phyloP scores from a whole-genome alignment of 2,329 filamentous ascomycete genomes.

The Esteya vermicola region DNA sequence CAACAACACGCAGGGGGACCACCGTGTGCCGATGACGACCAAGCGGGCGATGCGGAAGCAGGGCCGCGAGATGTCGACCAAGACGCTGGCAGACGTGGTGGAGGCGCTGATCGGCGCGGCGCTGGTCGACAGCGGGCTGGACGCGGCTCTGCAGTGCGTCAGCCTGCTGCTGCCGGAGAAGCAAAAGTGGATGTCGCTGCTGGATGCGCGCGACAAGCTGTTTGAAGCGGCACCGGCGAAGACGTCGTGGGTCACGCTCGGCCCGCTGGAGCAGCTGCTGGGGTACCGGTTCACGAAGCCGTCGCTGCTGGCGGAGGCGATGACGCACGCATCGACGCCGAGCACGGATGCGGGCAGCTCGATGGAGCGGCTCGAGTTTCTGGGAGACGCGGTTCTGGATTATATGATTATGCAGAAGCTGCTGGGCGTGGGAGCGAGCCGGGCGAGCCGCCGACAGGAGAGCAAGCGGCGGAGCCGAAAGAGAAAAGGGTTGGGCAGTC shows the following conservation, averaged over 20 bases:
- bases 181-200: slow-evolving; percentile 35
- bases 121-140: slow-evolving; percentile 52
- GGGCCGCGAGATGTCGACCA: slow-evolving; percentile 43
- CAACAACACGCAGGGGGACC: too few relatives aligned
- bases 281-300: slow-evolving; percentile 60
- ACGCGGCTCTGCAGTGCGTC: slow-evolving; percentile 49
- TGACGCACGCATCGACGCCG: slow-evolving; percentile 58
- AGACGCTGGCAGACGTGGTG: slow-evolving; percentile 74
- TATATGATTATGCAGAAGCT: slow-evolving; percentile 44
- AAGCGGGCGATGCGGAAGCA: background rate
- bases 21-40: background rate
- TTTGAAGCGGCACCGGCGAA: slow-evolving; percentile 24
- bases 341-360: slow-evolving; percentile 29
- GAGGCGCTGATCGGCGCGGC: slow-evolving; percentile 73
- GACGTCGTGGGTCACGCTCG: slow-evolving; percentile 24
- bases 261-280: slow-evolving; percentile 47
- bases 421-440: background rate
- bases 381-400: slow-evolving; percentile 79
- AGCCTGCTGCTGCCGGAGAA: slow-evolving; percentile 51
- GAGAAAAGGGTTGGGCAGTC: too few relatives aligned
- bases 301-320: slow-evolving; percentile 57
- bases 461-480: background rate
- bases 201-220: slow-evolving; percentile 25
- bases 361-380: slow-evolving; percentile 69
- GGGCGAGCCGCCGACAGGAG: too few relatives aligned